Conservation (phyloP, 495 filamentous ascomycete species). For the Jackrogersella multiformis region DNA sequence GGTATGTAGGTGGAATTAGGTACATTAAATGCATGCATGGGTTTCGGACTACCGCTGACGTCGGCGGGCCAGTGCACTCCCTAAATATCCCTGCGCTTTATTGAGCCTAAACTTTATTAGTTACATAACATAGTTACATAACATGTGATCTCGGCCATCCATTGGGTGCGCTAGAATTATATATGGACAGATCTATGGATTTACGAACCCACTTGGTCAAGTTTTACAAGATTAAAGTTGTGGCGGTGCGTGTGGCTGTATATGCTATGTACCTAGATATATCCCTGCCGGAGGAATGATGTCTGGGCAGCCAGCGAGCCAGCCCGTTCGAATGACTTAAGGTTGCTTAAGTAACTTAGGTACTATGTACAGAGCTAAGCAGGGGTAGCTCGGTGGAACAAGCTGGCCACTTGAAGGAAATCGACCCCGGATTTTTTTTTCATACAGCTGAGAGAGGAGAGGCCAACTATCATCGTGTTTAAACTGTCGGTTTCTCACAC, state of each 20-base stretch:
- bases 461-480: constrained; percentile 44
- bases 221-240: constrained; percentile 3
- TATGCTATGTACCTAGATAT: too few species aligned
- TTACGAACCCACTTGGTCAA: background rate
- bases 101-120: background rate
- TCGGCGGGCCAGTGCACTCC: constrained; percentile 13
- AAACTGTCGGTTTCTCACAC: constrained; percentile 26
- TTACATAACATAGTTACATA: too few species aligned
- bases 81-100: background rate
- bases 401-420: constrained; percentile 39
- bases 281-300: too few species aligned
- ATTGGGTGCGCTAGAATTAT: constrained; percentile 4
- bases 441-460: constrained; percentile 46
- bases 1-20: background rate
- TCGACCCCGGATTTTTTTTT: constrained; percentile 42
- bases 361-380: constrained; percentile 28
- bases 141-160: background rate
- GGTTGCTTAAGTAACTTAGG: constrained; percentile 12
- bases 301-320: too few species aligned
- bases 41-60: constrained; percentile 25
- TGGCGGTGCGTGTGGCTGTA: constrained; percentile 16
- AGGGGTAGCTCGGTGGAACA: constrained; percentile 43
- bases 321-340: too few species aligned
- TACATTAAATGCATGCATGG: background rate
- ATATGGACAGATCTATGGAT: background rate